Conservation (phyloP, 495 filamentous ascomycete genomes). For the Oidiodendron maius region DNA sequence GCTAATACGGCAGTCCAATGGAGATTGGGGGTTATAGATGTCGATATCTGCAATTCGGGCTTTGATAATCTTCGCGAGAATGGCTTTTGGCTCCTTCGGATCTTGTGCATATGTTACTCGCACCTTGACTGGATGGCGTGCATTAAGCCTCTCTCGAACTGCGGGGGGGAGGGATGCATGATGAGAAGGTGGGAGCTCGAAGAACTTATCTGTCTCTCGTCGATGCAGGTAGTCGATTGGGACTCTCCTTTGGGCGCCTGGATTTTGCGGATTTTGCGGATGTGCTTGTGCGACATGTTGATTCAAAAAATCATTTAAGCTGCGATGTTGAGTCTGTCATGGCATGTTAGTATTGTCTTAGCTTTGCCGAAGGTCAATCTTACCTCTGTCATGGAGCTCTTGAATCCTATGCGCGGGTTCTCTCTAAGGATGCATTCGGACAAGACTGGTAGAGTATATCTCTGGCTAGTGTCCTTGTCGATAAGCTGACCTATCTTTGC, state of each 20-base stretch:
- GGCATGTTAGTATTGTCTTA: constrained; percentile 1
- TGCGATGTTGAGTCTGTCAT: constrained; percentile 64
- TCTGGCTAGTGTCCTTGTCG: constrained; percentile 60
- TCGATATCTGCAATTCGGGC: constrained; percentile 77
- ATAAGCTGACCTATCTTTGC: constrained; percentile 82
- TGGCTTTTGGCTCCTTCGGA: constrained; percentile 54
- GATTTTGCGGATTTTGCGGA: constrained; percentile 34
- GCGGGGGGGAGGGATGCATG: constrained; percentile 15
- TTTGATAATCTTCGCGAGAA: constrained; percentile 84
- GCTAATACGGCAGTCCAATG: constrained; percentile 82
- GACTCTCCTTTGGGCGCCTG: constrained; percentile 38
- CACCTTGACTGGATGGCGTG: constrained; percentile 58
- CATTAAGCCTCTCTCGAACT: constrained; percentile 44
- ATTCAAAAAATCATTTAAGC: constrained; percentile 78
- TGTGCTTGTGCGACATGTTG: constrained; percentile 50
- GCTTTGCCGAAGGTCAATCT: constrained; percentile 24
- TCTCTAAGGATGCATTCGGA: constrained; percentile 62
- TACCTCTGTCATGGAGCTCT: constrained; percentile 83
- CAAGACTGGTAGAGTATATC: constrained; percentile 55
- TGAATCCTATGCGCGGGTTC: constrained; percentile 50
- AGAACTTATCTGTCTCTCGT: constrained; percentile 74
- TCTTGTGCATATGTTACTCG: constrained; percentile 54
- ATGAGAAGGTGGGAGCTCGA: constrained; percentile 51
- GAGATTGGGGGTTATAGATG: constrained; percentile 62
- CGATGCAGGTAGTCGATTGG: constrained; percentile 75